phyloP scores from a whole-genome alignment of 768 basidiomycete species.

The Flagelloscypha sp. region DNA sequence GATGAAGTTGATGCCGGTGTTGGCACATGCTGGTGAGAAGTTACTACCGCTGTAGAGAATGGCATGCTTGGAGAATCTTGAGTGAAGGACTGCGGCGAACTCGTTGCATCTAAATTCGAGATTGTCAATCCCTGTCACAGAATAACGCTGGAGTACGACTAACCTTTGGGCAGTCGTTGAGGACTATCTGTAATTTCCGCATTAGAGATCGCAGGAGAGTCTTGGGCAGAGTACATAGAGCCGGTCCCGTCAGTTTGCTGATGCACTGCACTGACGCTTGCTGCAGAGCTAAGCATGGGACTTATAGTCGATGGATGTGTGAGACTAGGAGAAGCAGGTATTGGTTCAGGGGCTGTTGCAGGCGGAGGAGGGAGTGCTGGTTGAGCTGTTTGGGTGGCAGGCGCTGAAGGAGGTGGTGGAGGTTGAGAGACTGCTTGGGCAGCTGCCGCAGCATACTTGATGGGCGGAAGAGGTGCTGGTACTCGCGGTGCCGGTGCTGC shows the following conservation, averaged over 20 bases:
- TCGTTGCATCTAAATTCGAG: too few relatives aligned
- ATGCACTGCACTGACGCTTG: slow-evolving; percentile 48
- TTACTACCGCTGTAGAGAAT: too few relatives aligned
- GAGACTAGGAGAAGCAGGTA: slow-evolving; percentile 67
- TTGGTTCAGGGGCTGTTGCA: slow-evolving; percentile 25
- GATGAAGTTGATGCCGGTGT: too few relatives aligned
- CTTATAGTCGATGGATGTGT: slow-evolving; percentile 82
- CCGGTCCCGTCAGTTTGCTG: slow-evolving; percentile 56
- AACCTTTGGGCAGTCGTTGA: too few relatives aligned
- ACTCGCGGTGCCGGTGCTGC: slow-evolving; percentile 44
- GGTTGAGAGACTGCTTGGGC: slow-evolving; percentile 31
- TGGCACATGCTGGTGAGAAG: too few relatives aligned
- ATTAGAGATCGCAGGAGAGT: slow-evolving; percentile 70
- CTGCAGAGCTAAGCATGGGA: slow-evolving; percentile 71
- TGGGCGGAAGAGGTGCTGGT: slow-evolving; percentile 59
- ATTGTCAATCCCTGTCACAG: too few relatives aligned
- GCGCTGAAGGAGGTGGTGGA: slow-evolving; percentile 22
- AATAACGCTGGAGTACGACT: too few relatives aligned
- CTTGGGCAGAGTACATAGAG: slow-evolving; percentile 63
- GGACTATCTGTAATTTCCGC: too few relatives aligned
- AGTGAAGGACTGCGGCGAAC: too few relatives aligned
- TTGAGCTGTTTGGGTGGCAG: slow-evolving; percentile 26
- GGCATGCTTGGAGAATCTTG: too few relatives aligned
- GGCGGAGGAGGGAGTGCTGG: slow-evolving; percentile 34
- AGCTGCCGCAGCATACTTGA: slow-evolving; percentile 88